A percentile compares a stretch with the other conserved stretches of the same genome.
Conservation (phyloP, 73 alveolate genomes). For the Symbiodinium natans region DNA sequence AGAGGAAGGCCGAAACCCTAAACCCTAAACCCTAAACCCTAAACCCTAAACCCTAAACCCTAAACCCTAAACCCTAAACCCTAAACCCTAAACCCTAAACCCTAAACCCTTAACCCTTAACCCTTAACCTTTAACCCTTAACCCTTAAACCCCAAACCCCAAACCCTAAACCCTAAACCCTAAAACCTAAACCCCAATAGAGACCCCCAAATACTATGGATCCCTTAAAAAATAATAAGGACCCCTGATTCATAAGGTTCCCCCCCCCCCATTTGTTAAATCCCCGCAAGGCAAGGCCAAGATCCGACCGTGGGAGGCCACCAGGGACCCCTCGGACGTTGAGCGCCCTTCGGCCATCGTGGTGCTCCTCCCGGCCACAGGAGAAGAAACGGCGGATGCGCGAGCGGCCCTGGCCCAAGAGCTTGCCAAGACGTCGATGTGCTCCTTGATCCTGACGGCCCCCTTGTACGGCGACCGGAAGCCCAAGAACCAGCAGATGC, state of each 20-base stretch:
- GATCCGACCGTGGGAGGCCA: neutral
- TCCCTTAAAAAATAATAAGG: too few relatives aligned
- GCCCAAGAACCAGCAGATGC: neutral
- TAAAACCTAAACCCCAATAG: too few relatives aligned
- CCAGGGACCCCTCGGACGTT: neutral
- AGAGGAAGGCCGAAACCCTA: neutral
- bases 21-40: neutral
- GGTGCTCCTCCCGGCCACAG: neutral
- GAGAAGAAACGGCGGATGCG: neutral
- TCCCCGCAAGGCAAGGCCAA: too few relatives aligned
- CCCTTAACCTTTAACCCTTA: neutral
- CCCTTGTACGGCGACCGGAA: neutral
- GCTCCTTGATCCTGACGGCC: neutral
- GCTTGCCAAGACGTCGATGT: neutral
- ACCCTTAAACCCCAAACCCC: neutral
- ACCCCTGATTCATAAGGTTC: too few relatives aligned
- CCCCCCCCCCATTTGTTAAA: too few relatives aligned
- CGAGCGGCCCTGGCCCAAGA: neutral
- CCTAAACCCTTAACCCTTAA: neutral
- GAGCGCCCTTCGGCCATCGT: neutral
- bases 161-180: neutral
- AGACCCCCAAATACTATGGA: neutral
- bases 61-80: neutral
- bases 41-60: neutral
- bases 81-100: slow-evolving; percentile 8